Evolutionary conservation across 2,329 filamentous ascomycete genomes (phyloP).

Genomic region (Ophiostoma sp.): DNA sequence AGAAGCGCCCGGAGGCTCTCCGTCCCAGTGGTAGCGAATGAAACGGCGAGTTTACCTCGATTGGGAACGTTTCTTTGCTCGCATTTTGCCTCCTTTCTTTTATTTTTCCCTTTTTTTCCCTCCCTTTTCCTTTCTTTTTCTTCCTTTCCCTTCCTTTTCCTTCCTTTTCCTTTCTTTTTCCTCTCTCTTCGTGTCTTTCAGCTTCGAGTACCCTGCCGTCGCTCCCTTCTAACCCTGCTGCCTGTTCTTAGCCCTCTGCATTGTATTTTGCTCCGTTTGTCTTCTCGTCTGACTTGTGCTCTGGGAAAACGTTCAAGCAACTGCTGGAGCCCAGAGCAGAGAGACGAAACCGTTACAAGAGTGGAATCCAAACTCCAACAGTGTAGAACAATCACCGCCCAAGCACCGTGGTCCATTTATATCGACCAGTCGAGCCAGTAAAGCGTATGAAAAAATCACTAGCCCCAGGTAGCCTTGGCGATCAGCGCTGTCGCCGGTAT

Average conservation of each 20-base stretch:
- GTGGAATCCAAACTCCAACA: neutral
- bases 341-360: neutral
- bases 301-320: neutral
- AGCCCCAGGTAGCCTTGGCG: too few relatives aligned
- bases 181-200: neutral
- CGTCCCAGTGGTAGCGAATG: slow-evolving; percentile 3
- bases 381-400: too few relatives aligned
- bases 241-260: neutral
- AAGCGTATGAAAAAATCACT: too few relatives aligned
- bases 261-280: too few relatives aligned
- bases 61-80: neutral
- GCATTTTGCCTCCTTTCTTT: neutral
- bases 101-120: neutral
- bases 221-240: neutral
- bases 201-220: too few relatives aligned
- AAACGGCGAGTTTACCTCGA: neutral
- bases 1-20: neutral
- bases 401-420: too few relatives aligned
- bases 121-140: neutral
- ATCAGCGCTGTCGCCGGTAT: neutral
- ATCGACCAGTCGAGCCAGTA: too few relatives aligned
- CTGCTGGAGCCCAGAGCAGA: too few relatives aligned
- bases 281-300: neutral
- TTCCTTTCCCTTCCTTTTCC: neutral
- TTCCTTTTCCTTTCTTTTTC: neutral